Conservation (phyloP, 1,284 basidiomycete genomes). For the Golubevia pallescens region DNA sequence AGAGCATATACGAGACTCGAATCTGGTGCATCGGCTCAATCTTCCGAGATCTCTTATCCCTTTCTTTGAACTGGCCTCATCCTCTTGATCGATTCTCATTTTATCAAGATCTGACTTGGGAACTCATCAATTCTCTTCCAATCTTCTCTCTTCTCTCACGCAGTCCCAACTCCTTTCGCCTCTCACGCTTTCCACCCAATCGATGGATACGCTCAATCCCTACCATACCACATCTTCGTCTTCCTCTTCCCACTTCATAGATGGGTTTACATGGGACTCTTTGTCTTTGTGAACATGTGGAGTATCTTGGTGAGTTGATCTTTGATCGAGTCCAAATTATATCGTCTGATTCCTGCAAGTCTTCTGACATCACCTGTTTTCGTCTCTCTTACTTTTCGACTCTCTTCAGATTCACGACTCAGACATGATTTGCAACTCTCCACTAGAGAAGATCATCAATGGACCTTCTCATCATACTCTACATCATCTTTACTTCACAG, state of each 20-base stretch:
- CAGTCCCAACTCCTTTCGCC: slow-evolving; percentile 94
- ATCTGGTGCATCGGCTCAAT: too few relatives aligned
- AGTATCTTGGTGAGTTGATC: slow-evolving; percentile 26
- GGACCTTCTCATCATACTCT: slow-evolving; percentile 96
- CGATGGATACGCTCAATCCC: slow-evolving; percentile 89
- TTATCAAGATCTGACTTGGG: too few relatives aligned
- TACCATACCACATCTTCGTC: slow-evolving; percentile 93
- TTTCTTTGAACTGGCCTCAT: slow-evolving; percentile 1
- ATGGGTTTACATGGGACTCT: slow-evolving; percentile 50
- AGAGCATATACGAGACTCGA: too few relatives aligned
- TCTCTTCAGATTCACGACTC: slow-evolving; percentile 86
- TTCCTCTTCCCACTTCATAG: slow-evolving; percentile 87
- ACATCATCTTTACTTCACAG: slow-evolving; percentile 93
- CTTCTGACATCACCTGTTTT: too few relatives aligned
- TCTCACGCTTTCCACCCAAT: slow-evolving; percentile 97
- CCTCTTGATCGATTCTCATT: slow-evolving; percentile 11
- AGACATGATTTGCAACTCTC: slow-evolving; percentile 97
- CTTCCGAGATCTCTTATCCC: too few relatives aligned
- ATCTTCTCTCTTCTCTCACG: slow-evolving; percentile 6
- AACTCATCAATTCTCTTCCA: too few relatives aligned
- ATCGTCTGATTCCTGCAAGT: too few relatives aligned
- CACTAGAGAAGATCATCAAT: slow-evolving; percentile 89
- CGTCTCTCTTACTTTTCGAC: too few relatives aligned
- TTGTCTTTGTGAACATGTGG: slow-evolving; percentile 64
- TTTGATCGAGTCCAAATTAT: too few relatives aligned